Conservation (phyloP, 306 rosid species). For the Lagenaria siceraria region DNA sequence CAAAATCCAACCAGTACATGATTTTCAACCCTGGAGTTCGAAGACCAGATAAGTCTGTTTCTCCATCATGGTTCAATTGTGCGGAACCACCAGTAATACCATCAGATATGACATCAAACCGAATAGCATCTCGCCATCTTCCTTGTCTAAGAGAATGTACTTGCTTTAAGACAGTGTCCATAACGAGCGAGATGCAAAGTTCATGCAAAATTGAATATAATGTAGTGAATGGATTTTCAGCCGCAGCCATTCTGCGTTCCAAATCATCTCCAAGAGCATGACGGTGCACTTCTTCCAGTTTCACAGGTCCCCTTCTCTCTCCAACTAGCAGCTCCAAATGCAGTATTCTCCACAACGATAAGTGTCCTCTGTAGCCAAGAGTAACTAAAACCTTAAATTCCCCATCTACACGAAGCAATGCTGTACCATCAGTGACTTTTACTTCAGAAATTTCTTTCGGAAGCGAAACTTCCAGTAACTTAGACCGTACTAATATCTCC, state of each 20-base stretch:
- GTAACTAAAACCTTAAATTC: constrained; percentile 85
- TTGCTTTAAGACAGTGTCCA: constrained; percentile 92
- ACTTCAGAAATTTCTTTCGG: constrained; percentile 78
- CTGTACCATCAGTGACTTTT: constrained; percentile 70
- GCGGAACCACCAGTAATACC: constrained; percentile 38
- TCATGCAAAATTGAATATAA: constrained; percentile 82
- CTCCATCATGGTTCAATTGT: constrained; percentile 70
- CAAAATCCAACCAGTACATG: constrained; percentile 86
- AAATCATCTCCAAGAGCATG: constrained; percentile 81
- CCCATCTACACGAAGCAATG: constrained; percentile 65
- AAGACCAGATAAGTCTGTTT: constrained; percentile 59
- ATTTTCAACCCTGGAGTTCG: constrained; percentile 88
- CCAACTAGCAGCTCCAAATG: constrained; percentile 96
- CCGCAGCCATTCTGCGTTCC: constrained; percentile 93
- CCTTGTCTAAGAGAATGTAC: constrained; percentile 83
- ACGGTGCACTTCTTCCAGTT: constrained; percentile 54
- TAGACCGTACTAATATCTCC: constrained; percentile 80
- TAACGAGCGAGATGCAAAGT: constrained; percentile 77
- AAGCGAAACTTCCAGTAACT: constrained; percentile 62
- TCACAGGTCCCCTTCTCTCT: constrained; percentile 54
- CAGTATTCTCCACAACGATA: constrained; percentile 95
- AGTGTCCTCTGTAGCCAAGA: constrained; percentile 91
- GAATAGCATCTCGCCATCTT: constrained; percentile 94
- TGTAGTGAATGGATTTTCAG: constrained; percentile 70
- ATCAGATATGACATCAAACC: constrained; percentile 79